A percentile compares a stretch with the other conserved stretches of the same genome.
Conservation (phyloP, 2,329 filamentous ascomycete species). For the Aureobasidium sp. region DNA sequence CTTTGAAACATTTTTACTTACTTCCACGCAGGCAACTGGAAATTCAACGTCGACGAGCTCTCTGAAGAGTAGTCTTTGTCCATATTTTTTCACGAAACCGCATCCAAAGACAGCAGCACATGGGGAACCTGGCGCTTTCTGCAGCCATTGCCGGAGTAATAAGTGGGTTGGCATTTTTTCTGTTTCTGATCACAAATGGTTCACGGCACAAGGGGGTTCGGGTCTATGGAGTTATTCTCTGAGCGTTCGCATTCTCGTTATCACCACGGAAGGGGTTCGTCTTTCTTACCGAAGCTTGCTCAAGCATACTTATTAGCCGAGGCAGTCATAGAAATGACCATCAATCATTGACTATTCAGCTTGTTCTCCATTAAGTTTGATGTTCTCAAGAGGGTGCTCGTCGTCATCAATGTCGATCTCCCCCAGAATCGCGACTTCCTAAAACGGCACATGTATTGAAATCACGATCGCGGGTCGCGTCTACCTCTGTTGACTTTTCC, state of each 20-base stretch:
- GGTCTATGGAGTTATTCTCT: neutral
- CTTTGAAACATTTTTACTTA: slow-evolving; percentile 7
- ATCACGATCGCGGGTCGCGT: neutral
- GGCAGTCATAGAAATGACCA: slow-evolving; percentile 3
- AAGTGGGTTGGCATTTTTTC: neutral
- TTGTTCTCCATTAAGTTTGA: neutral
- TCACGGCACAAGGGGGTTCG: neutral
- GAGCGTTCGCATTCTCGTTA: neutral
- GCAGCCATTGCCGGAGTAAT: neutral
- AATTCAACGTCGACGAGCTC: slow-evolving; percentile 24
- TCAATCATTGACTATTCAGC: neutral
- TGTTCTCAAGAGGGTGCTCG: neutral
- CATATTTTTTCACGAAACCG: neutral
- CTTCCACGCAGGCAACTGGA: slow-evolving; percentile 25
- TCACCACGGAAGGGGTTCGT: neutral
- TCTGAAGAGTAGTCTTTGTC: neutral
- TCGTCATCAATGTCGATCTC: neutral
- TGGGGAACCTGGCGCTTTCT: neutral
- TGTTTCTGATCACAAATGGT: neutral
- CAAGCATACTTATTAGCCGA: neutral
- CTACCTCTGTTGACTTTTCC: neutral
- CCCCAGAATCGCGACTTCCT: neutral
- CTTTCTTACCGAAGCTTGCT: neutral
- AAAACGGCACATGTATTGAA: neutral
- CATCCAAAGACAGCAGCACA: slow-evolving; percentile 1